Evolutionary conservation across 2,329 filamentous ascomycete genomes (phyloP).

Genomic region (Botrytis squamosa): DNA sequence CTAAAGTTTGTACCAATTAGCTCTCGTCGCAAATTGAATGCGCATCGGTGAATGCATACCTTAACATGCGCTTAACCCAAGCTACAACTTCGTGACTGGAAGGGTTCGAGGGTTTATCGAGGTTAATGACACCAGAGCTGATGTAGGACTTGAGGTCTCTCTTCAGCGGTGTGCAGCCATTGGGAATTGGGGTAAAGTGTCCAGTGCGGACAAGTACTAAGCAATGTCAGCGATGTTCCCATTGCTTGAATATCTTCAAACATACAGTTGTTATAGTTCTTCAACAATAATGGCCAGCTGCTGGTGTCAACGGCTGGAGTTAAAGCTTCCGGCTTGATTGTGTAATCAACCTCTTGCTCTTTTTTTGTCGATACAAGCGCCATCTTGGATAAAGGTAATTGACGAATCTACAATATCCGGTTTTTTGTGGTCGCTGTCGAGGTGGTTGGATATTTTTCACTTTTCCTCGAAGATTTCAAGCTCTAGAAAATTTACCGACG

Average conservation of each 20-base stretch:
- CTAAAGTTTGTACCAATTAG: constrained; percentile 44
- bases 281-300: constrained; percentile 89
- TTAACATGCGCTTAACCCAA: constrained; percentile 97
- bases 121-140: constrained; percentile 96
- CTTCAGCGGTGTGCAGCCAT: constrained; percentile 86
- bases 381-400: constrained; percentile 37
- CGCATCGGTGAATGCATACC: constrained; percentile 50
- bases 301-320: constrained; percentile 79
- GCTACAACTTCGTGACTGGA: constrained; percentile 98
- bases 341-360: constrained; percentile 64
- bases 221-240: constrained; percentile 31
- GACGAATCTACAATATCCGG: constrained; percentile 18
- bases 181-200: constrained; percentile 95
- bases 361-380: constrained; percentile 50
- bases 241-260: constrained; percentile 34
- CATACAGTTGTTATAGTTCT: constrained; percentile 92
- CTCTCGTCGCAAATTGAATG: constrained; percentile 11
- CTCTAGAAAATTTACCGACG: constrained; percentile 24
- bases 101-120: constrained; percentile 96
- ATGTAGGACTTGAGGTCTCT: constrained; percentile 97
- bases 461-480: constrained; percentile 22
- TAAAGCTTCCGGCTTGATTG: constrained; percentile 87
- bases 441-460: constrained; percentile 14
- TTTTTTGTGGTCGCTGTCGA: constrained; percentile 15
- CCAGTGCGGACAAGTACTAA: constrained; percentile 87